Evolutionary conservation across 225 moss, liverwort and hornwort genomes (phyloP).

Genomic region (Straminergon stramineum): DNA sequence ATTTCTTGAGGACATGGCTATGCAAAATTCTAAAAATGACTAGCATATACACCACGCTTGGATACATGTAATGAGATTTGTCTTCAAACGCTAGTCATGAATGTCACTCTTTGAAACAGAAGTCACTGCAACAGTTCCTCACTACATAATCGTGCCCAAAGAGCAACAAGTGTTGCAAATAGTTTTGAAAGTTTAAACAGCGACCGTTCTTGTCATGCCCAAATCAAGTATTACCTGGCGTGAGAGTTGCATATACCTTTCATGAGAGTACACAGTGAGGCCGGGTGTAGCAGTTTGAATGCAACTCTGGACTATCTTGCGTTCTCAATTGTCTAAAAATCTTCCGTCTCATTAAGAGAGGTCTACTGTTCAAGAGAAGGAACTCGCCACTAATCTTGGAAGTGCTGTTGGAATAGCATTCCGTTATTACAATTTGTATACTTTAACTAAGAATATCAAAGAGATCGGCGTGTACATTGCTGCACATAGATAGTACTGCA

Average conservation of each 20-base stretch:
- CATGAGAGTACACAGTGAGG: neutral
- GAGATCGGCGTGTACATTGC: neutral
- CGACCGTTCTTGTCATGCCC: neutral
- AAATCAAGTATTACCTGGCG: neutral
- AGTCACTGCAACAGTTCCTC: neutral
- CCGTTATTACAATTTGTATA: neutral
- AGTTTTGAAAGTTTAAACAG: too few species aligned
- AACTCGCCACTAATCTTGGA: neutral
- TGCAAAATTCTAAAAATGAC: neutral
- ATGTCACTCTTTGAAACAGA: neutral
- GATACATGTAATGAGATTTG: neutral
- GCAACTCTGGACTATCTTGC: neutral
- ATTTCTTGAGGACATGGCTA: neutral
- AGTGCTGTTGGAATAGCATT: neutral
- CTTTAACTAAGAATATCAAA: neutral
- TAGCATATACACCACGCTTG: neutral
- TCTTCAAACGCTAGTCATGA: neutral
- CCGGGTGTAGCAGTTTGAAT: neutral
- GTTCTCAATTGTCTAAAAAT: too few species aligned
- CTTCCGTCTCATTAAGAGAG: neutral
- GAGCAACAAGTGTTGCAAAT: neutral
- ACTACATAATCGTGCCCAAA: too few species aligned
- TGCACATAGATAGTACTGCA: neutral
- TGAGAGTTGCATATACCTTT: neutral
- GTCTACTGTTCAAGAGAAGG: neutral